Percentiles rank a stretch among this genome's conserved stretches.
Conservation (phyloP, 108 stramenopile species). For the Phaeodactylum tricornutum region DNA sequence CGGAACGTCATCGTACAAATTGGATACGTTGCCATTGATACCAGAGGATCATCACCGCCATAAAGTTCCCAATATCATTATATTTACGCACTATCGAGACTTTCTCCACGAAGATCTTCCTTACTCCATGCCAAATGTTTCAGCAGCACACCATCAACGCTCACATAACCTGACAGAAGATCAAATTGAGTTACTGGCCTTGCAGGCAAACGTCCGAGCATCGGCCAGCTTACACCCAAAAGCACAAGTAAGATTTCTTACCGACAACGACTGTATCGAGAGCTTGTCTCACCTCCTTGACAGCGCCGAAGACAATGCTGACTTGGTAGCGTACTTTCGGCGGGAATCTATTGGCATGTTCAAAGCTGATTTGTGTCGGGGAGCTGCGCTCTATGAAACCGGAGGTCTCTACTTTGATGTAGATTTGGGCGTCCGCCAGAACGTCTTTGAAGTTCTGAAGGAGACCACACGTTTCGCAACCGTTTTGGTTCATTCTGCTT, state of each 20-base stretch:
- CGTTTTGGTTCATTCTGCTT: constrained; percentile 48
- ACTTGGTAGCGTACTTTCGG: constrained; percentile 38
- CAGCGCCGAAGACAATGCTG: constrained; percentile 9
- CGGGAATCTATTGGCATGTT: constrained; percentile 65
- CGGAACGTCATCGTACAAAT: no score
- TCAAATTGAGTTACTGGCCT: constrained; percentile 35
- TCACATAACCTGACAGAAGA: constrained; percentile 2
- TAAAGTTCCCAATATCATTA: constrained; percentile 45
- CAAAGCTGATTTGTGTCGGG: constrained; percentile 80
- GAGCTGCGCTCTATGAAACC: constrained; percentile 58
- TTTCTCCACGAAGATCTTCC: constrained; percentile 27
- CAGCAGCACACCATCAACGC: background rate
- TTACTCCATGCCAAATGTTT: no score
- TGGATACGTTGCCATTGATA: no score
- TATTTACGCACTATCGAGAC: constrained; percentile 63
- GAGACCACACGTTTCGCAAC: constrained; percentile 53
- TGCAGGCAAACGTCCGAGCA: constrained; percentile 35
- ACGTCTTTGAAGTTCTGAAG: constrained; percentile 40
- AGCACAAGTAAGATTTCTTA: constrained; percentile 38
- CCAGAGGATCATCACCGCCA: constrained; percentile 3
- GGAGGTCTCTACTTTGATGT: constrained; percentile 80
- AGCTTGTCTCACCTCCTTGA: constrained; percentile 9
- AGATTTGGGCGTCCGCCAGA: constrained; percentile 53
- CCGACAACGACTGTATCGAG: constrained; percentile 47
- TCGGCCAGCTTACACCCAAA: constrained; percentile 36